These are phyloP conservation scores for Tilletia indica DNA, from an alignment of 1,284 basidiomycete species.

Conservation along the genomic window DNA sequence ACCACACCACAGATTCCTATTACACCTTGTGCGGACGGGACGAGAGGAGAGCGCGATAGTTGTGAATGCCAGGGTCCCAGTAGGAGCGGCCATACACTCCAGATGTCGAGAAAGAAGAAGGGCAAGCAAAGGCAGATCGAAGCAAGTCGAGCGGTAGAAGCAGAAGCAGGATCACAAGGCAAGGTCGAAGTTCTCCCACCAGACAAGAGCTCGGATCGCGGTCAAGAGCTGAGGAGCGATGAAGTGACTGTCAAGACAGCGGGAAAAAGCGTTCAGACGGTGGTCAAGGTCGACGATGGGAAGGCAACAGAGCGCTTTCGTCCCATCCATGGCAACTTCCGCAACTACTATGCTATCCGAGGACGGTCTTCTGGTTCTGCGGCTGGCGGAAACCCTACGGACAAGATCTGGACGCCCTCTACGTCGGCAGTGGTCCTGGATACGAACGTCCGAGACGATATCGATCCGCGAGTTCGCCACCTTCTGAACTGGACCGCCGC, in stretches of 20 bases:
- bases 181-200: neutral
- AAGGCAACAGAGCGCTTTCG: neutral
- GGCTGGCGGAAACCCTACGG: neutral
- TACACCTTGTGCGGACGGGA: too few species aligned
- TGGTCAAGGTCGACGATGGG: neutral
- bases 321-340: constrained; percentile 17
- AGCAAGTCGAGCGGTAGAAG: neutral
- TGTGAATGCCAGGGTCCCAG: too few species aligned
- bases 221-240: neutral
- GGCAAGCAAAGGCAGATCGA: constrained; percentile 13
- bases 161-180: neutral
- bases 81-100: neutral
- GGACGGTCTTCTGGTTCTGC: neutral
- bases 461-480: constrained; percentile 2
- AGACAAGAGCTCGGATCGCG: neutral
- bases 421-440: neutral
- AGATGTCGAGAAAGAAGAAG: constrained; percentile 16
- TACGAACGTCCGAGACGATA: neutral
- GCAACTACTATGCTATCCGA: constrained; percentile 17
- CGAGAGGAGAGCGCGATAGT: too few species aligned
- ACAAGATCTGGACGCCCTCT: neutral
- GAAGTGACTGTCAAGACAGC: neutral
- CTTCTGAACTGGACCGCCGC: neutral
- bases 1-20: too few species aligned
- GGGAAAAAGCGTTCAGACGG: too few species aligned